phyloP scores from a whole-genome alignment of 495 filamentous ascomycete genomes.

The Lineolata rhizophorae region DNA sequence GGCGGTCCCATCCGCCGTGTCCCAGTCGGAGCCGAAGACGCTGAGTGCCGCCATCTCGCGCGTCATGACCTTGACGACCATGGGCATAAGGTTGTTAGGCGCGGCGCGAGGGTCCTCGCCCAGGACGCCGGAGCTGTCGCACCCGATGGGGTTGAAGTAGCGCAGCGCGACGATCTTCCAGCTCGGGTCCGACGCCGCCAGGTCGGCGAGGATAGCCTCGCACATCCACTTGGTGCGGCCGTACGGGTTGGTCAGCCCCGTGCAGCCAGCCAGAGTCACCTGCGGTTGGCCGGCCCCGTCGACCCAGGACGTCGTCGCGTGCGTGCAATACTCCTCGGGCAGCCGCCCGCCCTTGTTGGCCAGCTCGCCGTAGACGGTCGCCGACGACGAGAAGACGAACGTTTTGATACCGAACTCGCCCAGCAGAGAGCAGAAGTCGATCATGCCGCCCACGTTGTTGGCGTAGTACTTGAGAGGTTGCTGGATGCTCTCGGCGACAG shows the following conservation, averaged over 20 bases:
- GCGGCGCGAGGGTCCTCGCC: constrained; percentile 39
- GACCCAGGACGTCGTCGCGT: constrained; percentile 21
- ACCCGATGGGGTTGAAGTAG: constrained; percentile 51
- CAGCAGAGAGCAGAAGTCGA: constrained; percentile 32
- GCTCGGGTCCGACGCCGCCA: constrained; percentile 31
- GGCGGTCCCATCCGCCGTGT: constrained; percentile 24
- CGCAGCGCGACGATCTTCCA: constrained; percentile 40
- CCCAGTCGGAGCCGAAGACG: constrained; percentile 42
- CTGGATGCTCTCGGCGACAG: constrained; percentile 28
- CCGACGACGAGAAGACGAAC: constrained; percentile 44
- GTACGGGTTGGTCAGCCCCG: constrained; percentile 42
- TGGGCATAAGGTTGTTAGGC: constrained; percentile 40
- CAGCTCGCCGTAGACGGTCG: constrained; percentile 38
- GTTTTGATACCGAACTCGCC: constrained; percentile 37
- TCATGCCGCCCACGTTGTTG: constrained; percentile 43
- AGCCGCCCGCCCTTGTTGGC: constrained; percentile 30
- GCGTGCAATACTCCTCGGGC: constrained; percentile 35
- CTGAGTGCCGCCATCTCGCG: constrained; percentile 28
- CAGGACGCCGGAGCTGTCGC: constrained; percentile 36
- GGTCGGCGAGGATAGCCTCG: constrained; percentile 39
- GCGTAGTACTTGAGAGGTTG: constrained; percentile 38
- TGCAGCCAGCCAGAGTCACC: constrained; percentile 20
- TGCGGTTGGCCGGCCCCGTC: constrained; percentile 13
- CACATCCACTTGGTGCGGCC: constrained; percentile 45
- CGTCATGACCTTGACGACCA: constrained; percentile 35